These are phyloP conservation scores for Collybia sp. DNA, from an alignment of 768 basidiomycete genomes.

Conservation along the genomic window DNA sequence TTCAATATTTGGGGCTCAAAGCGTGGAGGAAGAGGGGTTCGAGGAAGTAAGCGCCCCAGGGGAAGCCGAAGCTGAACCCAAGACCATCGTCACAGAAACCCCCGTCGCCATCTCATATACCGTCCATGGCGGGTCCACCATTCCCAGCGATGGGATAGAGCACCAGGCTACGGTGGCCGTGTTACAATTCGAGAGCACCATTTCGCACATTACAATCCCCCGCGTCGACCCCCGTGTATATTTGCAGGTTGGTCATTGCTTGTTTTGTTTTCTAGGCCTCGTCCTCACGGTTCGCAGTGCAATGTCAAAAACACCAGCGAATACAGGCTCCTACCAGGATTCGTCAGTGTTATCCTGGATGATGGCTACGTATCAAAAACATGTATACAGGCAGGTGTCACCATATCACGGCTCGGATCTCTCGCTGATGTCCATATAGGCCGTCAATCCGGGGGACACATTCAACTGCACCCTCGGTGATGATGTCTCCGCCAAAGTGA, in stretches of 20 bases:
- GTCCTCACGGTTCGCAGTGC: no score
- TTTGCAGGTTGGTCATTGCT: conserved; percentile 37
- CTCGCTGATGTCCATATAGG: conserved; percentile 23
- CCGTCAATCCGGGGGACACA: conserved; percentile 42
- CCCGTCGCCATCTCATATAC: conserved; percentile 48
- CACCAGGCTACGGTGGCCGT: conserved; percentile 52
- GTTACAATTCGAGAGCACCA: conserved; percentile 38
- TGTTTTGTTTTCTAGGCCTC: no score
- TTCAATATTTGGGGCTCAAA: no score
- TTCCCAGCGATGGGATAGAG: conserved; percentile 51
- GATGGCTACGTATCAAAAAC: conserved; percentile 56
- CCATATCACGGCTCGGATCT: neutral
- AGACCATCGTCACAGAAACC: conserved; percentile 44
- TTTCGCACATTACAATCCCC: conserved; percentile 47
- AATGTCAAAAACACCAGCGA: conserved; percentile 54
- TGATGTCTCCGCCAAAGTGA: conserved; percentile 36
- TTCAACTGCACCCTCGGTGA: conserved; percentile 54
- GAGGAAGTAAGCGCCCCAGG: conserved; percentile 24
- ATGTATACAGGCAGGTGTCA: conserved; percentile 30
- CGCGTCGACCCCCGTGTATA: conserved; percentile 44
- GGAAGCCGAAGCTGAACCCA: conserved; percentile 28
- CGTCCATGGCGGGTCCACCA: conserved; percentile 43
- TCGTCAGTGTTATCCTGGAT: conserved; percentile 51
- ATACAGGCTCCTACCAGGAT: conserved; percentile 50
- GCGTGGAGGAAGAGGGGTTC: conserved; percentile 19